Base-by-base conservation (phyloP, 306 rosid species). In the Rosa persica region DNA sequence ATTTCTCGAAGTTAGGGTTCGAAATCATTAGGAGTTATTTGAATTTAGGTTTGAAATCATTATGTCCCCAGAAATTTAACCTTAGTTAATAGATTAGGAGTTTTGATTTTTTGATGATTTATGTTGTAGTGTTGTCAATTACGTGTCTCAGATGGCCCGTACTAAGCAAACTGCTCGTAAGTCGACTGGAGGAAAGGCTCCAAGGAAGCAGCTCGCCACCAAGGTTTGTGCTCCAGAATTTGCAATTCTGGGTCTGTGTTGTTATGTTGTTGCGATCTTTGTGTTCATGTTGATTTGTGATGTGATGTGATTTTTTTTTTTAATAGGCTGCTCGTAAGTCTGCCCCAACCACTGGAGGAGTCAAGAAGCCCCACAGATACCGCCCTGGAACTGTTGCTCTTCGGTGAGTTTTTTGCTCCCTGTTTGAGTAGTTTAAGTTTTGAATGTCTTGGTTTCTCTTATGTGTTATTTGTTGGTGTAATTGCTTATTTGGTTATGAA, bases 141-240 rank as follows among this genome's bases (percentile, higher is more conserved):
- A 2, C 4, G 69, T 78, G 1, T 9, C 1, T 3, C 64, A 93
- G 96, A 94, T 94, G 98, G 98, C 98, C 44, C 98, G 98, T 94
- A 94, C 98, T 0, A 94, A 94, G 88, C 98, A 93, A 89, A 93
- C 98, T 22, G 98, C 98, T 61, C 98, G 98, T 1, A 93, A 93
- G 85, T 93, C 98, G 0, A 93, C 98, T 0, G 97, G 98, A 78
- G 98, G 98, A 73, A 94, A 94, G 78, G 98, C 98, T 12, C 98
- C 97, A 0, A 85, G 98, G 89, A 94, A 94, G 96, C 98, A 94
- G 73, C 97, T 94, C 20, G 98, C 98, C 19, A 94, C 98, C 39
- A 94, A 94, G 98, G 98, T 93, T n/a, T 73, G 54, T 23, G 17
- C 1, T 64, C 12, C 0, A 1, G 1, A 27, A 16, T n/a, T 43